Evolutionary conservation across 192 early-diverging fungal species (phyloP), one percentile per base, ranked within the genome.

Genomic region (Umbelopsis ramanniana): DNA sequence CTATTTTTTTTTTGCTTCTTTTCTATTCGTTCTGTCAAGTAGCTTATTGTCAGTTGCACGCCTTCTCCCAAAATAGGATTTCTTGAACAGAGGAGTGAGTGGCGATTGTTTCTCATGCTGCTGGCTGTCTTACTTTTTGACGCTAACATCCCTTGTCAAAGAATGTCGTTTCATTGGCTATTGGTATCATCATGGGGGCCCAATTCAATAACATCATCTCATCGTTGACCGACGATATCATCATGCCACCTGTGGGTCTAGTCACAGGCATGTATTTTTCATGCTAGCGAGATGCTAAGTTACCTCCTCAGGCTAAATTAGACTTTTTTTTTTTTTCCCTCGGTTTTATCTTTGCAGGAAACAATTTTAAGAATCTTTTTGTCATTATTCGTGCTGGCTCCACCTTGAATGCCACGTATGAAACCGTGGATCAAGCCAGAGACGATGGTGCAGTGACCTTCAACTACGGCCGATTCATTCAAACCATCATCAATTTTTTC

Each of bases 131-230:
- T 29, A 67, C 40, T 43, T 43, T 11, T 43, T 43, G 40, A 12
- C 6, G 40, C 40, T 43, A 43, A 43, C 40, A 43, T 4, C 11
- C 40, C 40, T 12, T 12, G 11, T 43, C 11, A 26, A 85, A 87
- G 35, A 91, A 89, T 54, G 87, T 90, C 2, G 79, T 92, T 48
- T 90, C 92, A 54, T 53, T 92, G 67, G 88, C 88, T 67, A 80
- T 90, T 22, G 90, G 89, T 71, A 78, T 91, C 57, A 81, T 91
- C 72, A 89, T 91, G 52, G 90, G 90, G 70, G 79, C 70, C 45
- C 79, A 80, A 15, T 89, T 84, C 79, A 86, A 84, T 7, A 71
- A 70, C 38, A 83, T 70, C 85, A 66, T 15, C 66, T 71, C 14
- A 40, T 81, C 33, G 75, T 75, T 52, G 22, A 23, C 21, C 46